Conservation (phyloP, 768 basidiomycete species). For the Mycena venus region DNA sequence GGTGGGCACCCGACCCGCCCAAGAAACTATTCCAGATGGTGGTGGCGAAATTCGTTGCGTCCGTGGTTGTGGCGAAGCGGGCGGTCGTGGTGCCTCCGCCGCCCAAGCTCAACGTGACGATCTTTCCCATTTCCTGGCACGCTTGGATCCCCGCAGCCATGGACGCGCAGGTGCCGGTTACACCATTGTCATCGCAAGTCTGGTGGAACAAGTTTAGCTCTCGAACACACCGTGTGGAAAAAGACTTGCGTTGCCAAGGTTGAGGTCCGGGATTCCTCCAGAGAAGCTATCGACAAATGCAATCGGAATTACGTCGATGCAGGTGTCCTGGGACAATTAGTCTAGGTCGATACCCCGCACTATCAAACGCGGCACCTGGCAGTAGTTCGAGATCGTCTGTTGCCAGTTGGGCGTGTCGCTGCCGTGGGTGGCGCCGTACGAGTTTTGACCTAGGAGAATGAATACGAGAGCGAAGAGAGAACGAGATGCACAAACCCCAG, state of each 20-base stretch:
- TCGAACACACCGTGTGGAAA: not conserved
- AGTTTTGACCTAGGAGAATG: not conserved
- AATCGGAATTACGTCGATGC: not conserved
- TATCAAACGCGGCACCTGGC: not conserved
- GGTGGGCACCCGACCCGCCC: not conserved
- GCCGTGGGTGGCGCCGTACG: not conserved
- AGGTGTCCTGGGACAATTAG: not conserved
- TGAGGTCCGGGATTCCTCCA: not conserved
- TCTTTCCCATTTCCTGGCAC: too few species aligned
- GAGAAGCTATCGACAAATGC: not conserved
- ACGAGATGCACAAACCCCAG: not conserved
- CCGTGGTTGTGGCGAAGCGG: not conserved
- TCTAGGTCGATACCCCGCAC: not conserved
- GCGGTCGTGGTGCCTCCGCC: too few species aligned
- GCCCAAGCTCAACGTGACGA: too few species aligned
- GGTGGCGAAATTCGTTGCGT: not conserved
- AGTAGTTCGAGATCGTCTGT: too few species aligned
- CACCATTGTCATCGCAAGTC: not conserved
- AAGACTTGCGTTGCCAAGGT: not conserved
- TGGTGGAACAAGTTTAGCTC: not conserved
- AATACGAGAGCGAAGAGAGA: not conserved
- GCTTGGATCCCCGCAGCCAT: not conserved
- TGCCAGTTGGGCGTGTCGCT: too few species aligned
- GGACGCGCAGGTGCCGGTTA: not conserved
- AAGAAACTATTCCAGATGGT: not conserved